A percentile compares a stretch with the other conserved stretches of the same genome.
phyloP scores from a whole-genome alignment of 2,329 filamentous ascomycete species.

The Ascochyta rabiei region DNA sequence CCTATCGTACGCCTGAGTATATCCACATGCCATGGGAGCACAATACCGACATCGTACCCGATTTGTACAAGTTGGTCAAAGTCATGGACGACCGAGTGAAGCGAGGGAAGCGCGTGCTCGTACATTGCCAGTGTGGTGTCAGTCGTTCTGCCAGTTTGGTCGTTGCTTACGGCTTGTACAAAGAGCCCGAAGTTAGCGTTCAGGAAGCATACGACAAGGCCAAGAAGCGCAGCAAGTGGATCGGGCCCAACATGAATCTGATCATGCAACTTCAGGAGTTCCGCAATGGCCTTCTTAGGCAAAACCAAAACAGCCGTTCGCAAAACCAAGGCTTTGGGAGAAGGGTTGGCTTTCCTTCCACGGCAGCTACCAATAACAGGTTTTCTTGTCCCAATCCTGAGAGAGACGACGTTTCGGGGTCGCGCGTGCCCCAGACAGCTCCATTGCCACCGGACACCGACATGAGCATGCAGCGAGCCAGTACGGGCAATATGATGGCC shows the following conservation, averaged over 20 bases:
- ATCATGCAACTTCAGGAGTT: constrained; percentile 91
- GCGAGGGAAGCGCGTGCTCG: constrained; percentile 76
- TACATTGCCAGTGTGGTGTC: constrained; percentile 86
- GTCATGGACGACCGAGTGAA: constrained; percentile 74
- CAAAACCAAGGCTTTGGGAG: constrained; percentile 43
- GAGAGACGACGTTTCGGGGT: constrained; percentile 35
- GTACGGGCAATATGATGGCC: constrained; percentile 49
- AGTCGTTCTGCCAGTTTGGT: constrained; percentile 85
- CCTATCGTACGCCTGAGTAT: constrained; percentile 69
- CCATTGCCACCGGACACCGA: constrained; percentile 57
- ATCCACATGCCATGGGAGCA: constrained; percentile 89
- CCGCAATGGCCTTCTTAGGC: constrained; percentile 55
- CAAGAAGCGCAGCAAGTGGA: constrained; percentile 83
- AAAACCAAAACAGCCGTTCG: constrained; percentile 39
- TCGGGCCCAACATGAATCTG: constrained; percentile 89
- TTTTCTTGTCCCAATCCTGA: constrained; percentile 41
- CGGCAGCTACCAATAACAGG: constrained; percentile 33
- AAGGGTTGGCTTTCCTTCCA: constrained; percentile 38
- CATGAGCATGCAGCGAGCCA: constrained; percentile 50
- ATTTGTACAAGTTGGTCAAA: constrained; percentile 76
- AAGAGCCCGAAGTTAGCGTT: constrained; percentile 75
- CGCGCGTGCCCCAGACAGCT: constrained; percentile 47
- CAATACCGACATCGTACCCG: constrained; percentile 82
- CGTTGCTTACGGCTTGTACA: constrained; percentile 83
- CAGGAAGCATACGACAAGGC: constrained; percentile 84